A percentile compares a stretch with the other conserved stretches of the same genome.
These are phyloP conservation scores for Neurospora sp. DNA, from an alignment of 495 filamentous ascomycete genomes.

Conservation along the genomic window DNA sequence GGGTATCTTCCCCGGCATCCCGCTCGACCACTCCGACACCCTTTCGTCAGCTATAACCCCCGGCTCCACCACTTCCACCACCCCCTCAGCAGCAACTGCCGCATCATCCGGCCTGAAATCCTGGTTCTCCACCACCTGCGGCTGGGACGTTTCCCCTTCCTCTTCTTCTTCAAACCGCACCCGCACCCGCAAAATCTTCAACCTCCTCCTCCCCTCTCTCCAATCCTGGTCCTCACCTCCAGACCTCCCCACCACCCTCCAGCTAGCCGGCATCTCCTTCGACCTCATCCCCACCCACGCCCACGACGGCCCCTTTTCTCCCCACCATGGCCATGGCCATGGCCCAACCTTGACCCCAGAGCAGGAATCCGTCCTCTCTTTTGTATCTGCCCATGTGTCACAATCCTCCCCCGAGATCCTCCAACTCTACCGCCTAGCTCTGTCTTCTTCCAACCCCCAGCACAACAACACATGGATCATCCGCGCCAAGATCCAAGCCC, in stretches of 20 bases:
- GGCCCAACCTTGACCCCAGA: background rate
- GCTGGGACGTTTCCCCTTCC: constrained; percentile 44
- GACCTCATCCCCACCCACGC: constrained; percentile 55
- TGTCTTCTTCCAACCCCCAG: constrained; percentile 18
- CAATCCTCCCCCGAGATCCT: constrained; percentile 59
- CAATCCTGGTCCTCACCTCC: constrained; percentile 65
- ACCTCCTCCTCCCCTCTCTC: constrained; percentile 54
- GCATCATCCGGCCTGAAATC: constrained; percentile 32
- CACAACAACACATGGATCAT: constrained; percentile 41
- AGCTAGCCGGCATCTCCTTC: constrained; percentile 56
- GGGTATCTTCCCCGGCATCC: constrained; percentile 70
- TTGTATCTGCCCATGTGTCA: constrained; percentile 61
- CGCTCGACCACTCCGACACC: constrained; percentile 42
- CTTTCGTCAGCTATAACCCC: constrained; percentile 31
- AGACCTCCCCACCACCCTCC: constrained; percentile 57
- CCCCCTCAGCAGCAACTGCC: background rate
- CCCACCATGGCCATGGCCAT: no score
- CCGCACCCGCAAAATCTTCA: constrained; percentile 44
- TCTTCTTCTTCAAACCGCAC: constrained; percentile 57
- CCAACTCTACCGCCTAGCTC: constrained; percentile 70
- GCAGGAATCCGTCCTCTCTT: constrained; percentile 54
- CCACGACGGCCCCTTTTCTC: constrained; percentile 25
- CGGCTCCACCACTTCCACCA: constrained; percentile 22
- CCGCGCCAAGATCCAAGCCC: constrained; percentile 53
- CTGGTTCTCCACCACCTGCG: constrained; percentile 40